Evolutionary conservation across 805 yeast genomes (phyloP).

Genomic region (Candida orba): DNA sequence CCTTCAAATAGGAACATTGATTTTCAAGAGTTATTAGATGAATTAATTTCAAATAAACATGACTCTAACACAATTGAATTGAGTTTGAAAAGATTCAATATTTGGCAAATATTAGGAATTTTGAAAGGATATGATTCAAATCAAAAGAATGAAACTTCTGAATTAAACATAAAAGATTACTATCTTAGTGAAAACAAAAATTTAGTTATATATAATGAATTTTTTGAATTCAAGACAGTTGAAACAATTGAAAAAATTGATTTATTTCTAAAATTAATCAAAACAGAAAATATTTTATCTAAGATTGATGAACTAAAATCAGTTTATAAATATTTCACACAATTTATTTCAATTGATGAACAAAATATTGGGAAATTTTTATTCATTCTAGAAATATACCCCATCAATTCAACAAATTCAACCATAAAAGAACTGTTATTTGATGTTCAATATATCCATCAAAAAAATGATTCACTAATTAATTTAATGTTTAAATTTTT

Average conservation of each 20-base stretch:
- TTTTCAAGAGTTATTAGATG: conserved; percentile 13
- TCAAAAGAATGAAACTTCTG: conserved; percentile 7
- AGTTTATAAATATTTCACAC: conserved; percentile 1
- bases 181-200: conserved; percentile 27
- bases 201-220: conserved; percentile 25
- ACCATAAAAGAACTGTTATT: conserved; percentile 11
- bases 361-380: conserved; percentile 14
- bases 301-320: neutral
- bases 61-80: conserved; percentile 22
- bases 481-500: conserved; percentile 16
- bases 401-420: neutral
- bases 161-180: conserved; percentile 24
- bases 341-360: conserved; percentile 1
- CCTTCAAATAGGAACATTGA: conserved; percentile 12
- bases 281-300: neutral
- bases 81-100: conserved; percentile 25
- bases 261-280: conserved; percentile 5
- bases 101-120: conserved; percentile 27
- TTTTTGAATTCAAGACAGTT: conserved; percentile 24
- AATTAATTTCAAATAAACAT: conserved; percentile 18
- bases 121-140: conserved; percentile 11
- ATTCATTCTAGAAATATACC: conserved; percentile 20
- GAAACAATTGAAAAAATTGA: conserved; percentile 17
- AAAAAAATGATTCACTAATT: conserved; percentile 4
- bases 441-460: conserved; percentile 9